phyloP scores from a whole-genome alignment of 148 eudicot genomes.

The Talinum fruticosum region DNA sequence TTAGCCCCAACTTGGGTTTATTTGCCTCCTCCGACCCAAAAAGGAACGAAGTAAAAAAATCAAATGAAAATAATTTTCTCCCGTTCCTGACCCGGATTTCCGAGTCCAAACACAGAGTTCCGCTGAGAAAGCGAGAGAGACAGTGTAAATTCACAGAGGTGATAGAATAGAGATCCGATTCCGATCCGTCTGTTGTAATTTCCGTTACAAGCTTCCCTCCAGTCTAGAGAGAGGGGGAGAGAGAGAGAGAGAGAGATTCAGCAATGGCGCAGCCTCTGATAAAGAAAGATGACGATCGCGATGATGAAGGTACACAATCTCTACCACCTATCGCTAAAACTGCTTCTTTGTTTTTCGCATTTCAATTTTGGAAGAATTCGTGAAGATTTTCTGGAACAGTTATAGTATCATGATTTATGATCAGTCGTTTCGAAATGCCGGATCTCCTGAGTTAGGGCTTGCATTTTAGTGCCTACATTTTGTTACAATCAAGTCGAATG shows the following conservation, averaged over 20 bases:
- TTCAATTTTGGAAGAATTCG: background rate
- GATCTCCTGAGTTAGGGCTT: slow-evolving; percentile 22
- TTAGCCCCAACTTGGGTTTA: too few relatives aligned
- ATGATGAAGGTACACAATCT: slow-evolving; percentile 58
- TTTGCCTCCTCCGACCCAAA: too few relatives aligned
- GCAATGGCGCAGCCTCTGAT: slow-evolving; percentile 79
- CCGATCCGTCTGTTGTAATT: slow-evolving; percentile 13
- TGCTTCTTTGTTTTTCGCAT: background rate
- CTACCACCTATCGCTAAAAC: background rate
- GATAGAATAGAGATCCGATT: slow-evolving; percentile 10
- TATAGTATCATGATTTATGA: background rate
- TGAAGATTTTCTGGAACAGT: background rate
- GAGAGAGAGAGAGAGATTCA: slow-evolving; percentile 6
- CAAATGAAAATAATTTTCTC: too few relatives aligned
- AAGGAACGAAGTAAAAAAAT: too few relatives aligned
- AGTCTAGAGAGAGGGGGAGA: background rate
- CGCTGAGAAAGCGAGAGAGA: background rate
- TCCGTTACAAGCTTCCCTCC: slow-evolving; percentile 5
- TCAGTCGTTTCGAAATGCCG: slow-evolving; percentile 6
- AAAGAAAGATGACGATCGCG: slow-evolving; percentile 93
- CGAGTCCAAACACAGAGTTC: too few relatives aligned
- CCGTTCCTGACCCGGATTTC: too few relatives aligned
- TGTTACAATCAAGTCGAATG: slow-evolving; percentile 5
- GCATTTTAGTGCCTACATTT: slow-evolving; percentile 1
- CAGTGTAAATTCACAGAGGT: background rate